A percentile compares a stretch with the other conserved stretches of the same genome.
Conservation (phyloP, 176 grass and related monocot species). For the Rhynchospora pubera region DNA sequence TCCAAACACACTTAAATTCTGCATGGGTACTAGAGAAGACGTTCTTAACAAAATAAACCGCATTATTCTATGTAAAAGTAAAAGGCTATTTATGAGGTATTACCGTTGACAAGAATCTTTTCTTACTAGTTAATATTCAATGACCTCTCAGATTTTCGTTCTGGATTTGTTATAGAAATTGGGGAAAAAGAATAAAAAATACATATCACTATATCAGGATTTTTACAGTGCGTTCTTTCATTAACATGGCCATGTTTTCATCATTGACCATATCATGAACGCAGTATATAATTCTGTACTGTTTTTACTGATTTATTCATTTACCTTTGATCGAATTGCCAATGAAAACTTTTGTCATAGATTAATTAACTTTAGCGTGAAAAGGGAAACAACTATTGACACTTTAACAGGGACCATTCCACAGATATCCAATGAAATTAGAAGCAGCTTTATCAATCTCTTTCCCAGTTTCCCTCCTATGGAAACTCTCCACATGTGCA, state of each 20-base stretch:
- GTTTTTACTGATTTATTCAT: not conserved
- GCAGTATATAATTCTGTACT: not conserved
- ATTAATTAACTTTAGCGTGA: not conserved
- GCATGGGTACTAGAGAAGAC: too few species aligned
- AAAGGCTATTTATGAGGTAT: too few species aligned
- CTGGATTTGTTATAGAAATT: not conserved
- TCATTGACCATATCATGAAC: not conserved
- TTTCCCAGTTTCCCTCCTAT: conserved; percentile 12
- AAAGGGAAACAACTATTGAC: not conserved
- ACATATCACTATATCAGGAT: not conserved
- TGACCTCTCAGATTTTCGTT: not conserved
- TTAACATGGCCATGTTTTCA: not conserved
- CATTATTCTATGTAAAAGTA: too few species aligned
- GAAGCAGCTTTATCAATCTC: not conserved
- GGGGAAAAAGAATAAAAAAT: not conserved
- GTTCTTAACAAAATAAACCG: too few species aligned
- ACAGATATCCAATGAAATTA: not conserved
- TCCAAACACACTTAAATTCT: too few species aligned
- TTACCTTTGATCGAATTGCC: not conserved
- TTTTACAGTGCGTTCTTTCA: not conserved
- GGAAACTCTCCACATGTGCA: not conserved
- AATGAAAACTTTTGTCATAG: not conserved
- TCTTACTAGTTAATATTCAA: too few species aligned
- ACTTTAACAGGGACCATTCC: not conserved
- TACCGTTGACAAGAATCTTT: too few species aligned